Base-by-base conservation (phyloP, 345 rosid genomes). In the Populus ilicifolia region DNA sequence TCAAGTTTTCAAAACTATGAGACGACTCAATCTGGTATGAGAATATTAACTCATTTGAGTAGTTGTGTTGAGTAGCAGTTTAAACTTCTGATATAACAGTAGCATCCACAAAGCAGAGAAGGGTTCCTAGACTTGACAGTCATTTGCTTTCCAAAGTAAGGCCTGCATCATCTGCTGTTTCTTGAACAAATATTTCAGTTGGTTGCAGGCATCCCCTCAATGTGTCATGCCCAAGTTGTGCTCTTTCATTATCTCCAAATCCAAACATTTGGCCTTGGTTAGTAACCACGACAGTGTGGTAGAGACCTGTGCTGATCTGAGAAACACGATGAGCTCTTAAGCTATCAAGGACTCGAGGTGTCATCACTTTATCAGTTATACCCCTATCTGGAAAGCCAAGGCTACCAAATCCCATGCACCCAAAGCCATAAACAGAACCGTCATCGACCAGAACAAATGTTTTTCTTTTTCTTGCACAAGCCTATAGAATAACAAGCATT, bases 391-490 rank as follows among this genome's bases (percentile, higher is more conserved):
- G 93, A 80, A 93, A 92, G 48, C 98, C 98, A 7, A 95, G 94
- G 89, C 99, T 93, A 69, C 99, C 98, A 79, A 85, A 94, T 39
- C 88, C 97, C 93, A 87, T 90, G 92, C 93, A 90, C 39, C 98
- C 98, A 77, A 89, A 95, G 43, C 98, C 99, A 76, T 89, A 93
- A 74, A 90, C 87, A 4, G 77, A 75, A 41, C 99, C 99, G 30
- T 81, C 84, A 41, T 95, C 97, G 50, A 86, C 91, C 83, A 95
- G 85, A 65, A 95, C 96, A 83, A 95, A 95, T 5, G 99, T 89
- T 81, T 93, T 95, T 83, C 97, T 88, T 87, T 95, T 95, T 62
- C 97, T 95, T 74, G 99, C 98, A 87, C 98, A 95, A 56, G 93
- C 96, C 98, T 94, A 77, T 70, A 85, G 73, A 18, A 46, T 64